Conservation (phyloP, 495 filamentous ascomycete genomes). For the Cercophora newfieldiana region DNA sequence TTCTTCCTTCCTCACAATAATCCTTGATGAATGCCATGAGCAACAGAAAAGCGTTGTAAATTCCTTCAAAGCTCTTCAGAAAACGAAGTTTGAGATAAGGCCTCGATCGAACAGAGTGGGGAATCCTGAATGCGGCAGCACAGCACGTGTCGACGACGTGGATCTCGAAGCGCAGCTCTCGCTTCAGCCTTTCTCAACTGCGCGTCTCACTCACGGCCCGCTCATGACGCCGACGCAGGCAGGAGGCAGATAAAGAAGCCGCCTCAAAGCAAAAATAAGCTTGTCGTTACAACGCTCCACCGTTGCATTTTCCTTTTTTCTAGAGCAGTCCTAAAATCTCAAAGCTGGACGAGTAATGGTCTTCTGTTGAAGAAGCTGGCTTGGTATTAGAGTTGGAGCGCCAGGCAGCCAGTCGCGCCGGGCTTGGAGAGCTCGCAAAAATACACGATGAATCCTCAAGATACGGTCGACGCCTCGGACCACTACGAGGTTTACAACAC, state of each 20-base stretch:
- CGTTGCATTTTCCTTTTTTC: neutral
- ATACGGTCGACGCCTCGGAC: constrained; percentile 90
- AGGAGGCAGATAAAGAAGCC: neutral
- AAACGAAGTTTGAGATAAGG: neutral
- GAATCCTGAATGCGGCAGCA: neutral
- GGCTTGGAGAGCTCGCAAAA: neutral
- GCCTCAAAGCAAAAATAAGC: neutral
- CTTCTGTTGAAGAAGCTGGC: neutral
- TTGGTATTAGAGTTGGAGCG: neutral
- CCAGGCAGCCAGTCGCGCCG: neutral
- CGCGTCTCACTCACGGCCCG: neutral
- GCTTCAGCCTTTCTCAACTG: neutral
- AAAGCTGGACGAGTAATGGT: neutral
- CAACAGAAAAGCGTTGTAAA: neutral
- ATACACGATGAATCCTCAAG: constrained; percentile 41
- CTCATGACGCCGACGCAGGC: neutral
- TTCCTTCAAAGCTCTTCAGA: neutral
- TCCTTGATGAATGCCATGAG: neutral
- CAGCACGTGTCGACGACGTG: neutral
- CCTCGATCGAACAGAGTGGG: neutral
- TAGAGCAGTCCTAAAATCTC: neutral
- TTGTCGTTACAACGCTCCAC: neutral
- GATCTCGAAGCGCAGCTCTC: neutral
- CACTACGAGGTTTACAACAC: constrained; percentile 67
- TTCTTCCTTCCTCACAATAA: neutral